A percentile compares a stretch with the other conserved stretches of the same genome.
phyloP scores from a whole-genome alignment of 169 alveolate genomes.

The Plasmodium inui region DNA sequence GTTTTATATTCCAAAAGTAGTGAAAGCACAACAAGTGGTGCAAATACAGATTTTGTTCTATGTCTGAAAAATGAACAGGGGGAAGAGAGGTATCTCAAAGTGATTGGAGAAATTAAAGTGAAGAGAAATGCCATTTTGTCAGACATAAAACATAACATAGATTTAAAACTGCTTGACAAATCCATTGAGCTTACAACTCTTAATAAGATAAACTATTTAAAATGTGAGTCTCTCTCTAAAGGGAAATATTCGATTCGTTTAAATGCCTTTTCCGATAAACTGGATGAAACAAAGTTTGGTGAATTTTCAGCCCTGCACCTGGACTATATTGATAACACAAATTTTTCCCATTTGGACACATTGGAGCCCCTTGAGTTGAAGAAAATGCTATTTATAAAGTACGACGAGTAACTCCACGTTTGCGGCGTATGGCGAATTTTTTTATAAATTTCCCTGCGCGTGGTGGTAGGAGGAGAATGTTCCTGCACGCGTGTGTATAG shows the following conservation, averaged over 20 bases:
- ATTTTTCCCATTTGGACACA: slow-evolving; percentile 59
- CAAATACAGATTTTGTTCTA: slow-evolving; percentile 35
- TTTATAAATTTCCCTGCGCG: neutral
- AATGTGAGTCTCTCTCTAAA: slow-evolving; percentile 13
- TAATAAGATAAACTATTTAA: slow-evolving; percentile 24
- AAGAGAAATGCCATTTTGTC: slow-evolving; percentile 48
- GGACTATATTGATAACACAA: slow-evolving; percentile 63
- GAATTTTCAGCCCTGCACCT: slow-evolving; percentile 67
- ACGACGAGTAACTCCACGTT: slow-evolving; percentile 9
- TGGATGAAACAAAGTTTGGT: slow-evolving; percentile 55
- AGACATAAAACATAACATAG: slow-evolving; percentile 52
- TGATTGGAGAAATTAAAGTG: slow-evolving; percentile 58
- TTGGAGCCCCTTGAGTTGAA: slow-evolving; percentile 43
- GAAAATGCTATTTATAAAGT: slow-evolving; percentile 60
- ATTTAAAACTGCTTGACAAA: slow-evolving; percentile 46
- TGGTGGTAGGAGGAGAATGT: neutral
- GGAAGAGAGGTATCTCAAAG: slow-evolving; percentile 55
- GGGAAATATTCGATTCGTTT: slow-evolving; percentile 52
- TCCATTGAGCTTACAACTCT: slow-evolving; percentile 34
- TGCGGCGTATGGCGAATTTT: neutral
- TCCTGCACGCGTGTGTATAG: neutral
- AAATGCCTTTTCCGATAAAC: slow-evolving; percentile 68
- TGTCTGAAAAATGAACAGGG: slow-evolving; percentile 62
- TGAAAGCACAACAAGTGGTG: slow-evolving; percentile 17
- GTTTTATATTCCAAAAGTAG: slow-evolving; percentile 66